Conservation (phyloP, 192 early-diverging fungal species). For the Coemansia sp. region DNA sequence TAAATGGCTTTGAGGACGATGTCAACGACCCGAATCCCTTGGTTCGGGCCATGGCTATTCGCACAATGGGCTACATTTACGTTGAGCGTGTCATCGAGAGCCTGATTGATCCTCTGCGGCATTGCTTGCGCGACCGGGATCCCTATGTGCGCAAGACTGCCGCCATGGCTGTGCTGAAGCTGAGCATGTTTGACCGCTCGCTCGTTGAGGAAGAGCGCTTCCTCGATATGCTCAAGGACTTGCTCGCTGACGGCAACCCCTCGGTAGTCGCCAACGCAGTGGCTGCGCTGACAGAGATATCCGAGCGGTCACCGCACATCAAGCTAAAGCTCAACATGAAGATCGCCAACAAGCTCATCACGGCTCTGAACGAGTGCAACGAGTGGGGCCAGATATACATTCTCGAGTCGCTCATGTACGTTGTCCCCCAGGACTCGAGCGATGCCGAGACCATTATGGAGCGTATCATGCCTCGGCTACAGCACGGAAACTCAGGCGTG, state of each 20-base stretch:
- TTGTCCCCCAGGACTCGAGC: slow-evolving; percentile 78
- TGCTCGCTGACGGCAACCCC: slow-evolving; percentile 87
- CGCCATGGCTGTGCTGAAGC: slow-evolving; percentile 89
- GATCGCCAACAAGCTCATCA: slow-evolving; percentile 87
- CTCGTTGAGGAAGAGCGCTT: slow-evolving; percentile 86
- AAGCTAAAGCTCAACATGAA: slow-evolving; percentile 81
- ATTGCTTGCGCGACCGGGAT: slow-evolving; percentile 79
- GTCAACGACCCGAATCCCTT: slow-evolving; percentile 90
- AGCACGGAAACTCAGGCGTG: slow-evolving; percentile 94
- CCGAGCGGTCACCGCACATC: slow-evolving; percentile 81
- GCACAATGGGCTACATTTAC: slow-evolving; percentile 96
- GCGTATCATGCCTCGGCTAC: slow-evolving; percentile 83
- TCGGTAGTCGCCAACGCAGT: slow-evolving; percentile 97
- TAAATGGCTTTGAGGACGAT: slow-evolving; percentile 89
- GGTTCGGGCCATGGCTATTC: slow-evolving; percentile 90
- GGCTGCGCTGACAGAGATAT: slow-evolving; percentile 90
- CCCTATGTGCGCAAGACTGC: slow-evolving; percentile 98
- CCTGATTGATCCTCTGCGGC: slow-evolving; percentile 81
- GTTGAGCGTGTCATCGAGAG: slow-evolving; percentile 87
- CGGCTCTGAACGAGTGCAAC: slow-evolving; percentile 93
- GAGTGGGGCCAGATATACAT: slow-evolving; percentile 99
- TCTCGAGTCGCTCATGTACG: slow-evolving; percentile 86
- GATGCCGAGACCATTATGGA: slow-evolving; percentile 92
- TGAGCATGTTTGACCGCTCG: slow-evolving; percentile 83
- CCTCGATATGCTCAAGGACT: slow-evolving; percentile 82